These are phyloP conservation scores for Neonothopanus nambi DNA, from an alignment of 1,284 basidiomycete species.

Conservation along the genomic window DNA sequence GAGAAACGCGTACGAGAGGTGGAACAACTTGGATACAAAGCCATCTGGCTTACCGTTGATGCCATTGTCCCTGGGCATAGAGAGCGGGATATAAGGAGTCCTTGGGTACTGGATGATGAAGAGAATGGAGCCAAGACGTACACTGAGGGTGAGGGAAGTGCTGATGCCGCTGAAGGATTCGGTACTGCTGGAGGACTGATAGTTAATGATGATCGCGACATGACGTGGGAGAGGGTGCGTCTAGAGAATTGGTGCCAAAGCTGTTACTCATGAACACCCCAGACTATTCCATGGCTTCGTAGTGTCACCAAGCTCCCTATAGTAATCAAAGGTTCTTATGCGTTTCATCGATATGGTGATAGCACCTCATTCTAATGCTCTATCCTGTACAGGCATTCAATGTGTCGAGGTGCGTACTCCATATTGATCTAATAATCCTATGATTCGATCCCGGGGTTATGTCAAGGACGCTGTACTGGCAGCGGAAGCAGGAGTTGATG, in stretches of 20 bases:
- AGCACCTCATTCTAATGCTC: conserved; percentile 14
- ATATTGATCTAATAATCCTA: not conserved
- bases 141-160: conserved; percentile 35
- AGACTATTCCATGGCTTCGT: conserved; percentile 81
- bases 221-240: conserved; percentile 70
- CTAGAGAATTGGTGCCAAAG: not conserved
- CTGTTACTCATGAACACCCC: conserved; percentile 9
- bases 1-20: conserved; percentile 74
- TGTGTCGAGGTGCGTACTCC: conserved; percentile 82
- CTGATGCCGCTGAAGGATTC: conserved; percentile 32
- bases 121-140: conserved; percentile 45
- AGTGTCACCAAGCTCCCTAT: conserved; percentile 78
- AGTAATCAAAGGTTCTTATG: conserved; percentile 70
- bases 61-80: conserved; percentile 85
- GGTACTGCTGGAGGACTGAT: conserved; percentile 70
- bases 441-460: too few species aligned
- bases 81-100: conserved; percentile 74
- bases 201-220: conserved; percentile 63
- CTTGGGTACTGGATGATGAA: conserved; percentile 62
- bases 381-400: conserved; percentile 54
- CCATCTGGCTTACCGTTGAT: conserved; percentile 91
- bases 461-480: conserved; percentile 83
- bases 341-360: not conserved
- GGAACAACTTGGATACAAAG: conserved; percentile 74
- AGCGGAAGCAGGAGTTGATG: conserved; percentile 83